phyloP scores from a whole-genome alignment of 1,284 basidiomycete genomes.

The Cryptococcus maquisensis region DNA sequence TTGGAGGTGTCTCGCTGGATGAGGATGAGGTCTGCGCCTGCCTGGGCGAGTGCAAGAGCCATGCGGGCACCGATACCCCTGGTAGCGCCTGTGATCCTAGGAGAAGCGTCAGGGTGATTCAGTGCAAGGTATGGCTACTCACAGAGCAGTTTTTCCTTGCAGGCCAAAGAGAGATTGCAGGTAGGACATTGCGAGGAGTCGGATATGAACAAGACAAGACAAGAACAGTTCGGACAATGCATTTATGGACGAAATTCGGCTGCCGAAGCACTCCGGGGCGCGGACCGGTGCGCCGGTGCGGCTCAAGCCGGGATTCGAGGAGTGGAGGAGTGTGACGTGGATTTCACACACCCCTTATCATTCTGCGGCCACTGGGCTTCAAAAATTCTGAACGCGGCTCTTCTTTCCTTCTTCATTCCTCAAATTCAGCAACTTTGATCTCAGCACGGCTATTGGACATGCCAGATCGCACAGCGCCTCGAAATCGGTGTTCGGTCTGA shows the following conservation, averaged over 20 bases:
- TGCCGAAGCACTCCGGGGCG: too few relatives aligned
- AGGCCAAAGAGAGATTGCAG: slow-evolving; percentile 50
- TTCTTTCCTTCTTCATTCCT: too few relatives aligned
- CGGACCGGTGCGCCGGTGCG: too few relatives aligned
- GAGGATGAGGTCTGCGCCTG: slow-evolving; percentile 75
- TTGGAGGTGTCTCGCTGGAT: slow-evolving; percentile 62
- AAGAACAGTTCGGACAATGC: neutral
- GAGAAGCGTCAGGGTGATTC: neutral
- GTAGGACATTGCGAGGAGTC: slow-evolving; percentile 28
- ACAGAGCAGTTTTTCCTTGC: slow-evolving; percentile 51
- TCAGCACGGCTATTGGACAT: too few relatives aligned
- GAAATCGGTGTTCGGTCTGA: neutral
- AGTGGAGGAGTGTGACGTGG: too few relatives aligned
- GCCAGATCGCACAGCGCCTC: too few relatives aligned
- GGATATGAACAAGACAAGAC: neutral
- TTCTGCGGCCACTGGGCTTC: too few relatives aligned
- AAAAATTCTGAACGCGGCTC: too few relatives aligned
- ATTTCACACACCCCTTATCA: too few relatives aligned
- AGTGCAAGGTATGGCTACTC: slow-evolving; percentile 48
- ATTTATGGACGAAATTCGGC: neutral
- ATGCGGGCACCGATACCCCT: slow-evolving; percentile 47
- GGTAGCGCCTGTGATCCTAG: slow-evolving; percentile 46
- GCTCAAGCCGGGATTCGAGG: too few relatives aligned
- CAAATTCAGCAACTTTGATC: too few relatives aligned
- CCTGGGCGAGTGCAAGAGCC: slow-evolving; percentile 53